Evolutionary conservation across 148 eudicot genomes (phyloP), one percentile per base, ranked within the genome.

Genomic region (Spergularia bocconei): DNA sequence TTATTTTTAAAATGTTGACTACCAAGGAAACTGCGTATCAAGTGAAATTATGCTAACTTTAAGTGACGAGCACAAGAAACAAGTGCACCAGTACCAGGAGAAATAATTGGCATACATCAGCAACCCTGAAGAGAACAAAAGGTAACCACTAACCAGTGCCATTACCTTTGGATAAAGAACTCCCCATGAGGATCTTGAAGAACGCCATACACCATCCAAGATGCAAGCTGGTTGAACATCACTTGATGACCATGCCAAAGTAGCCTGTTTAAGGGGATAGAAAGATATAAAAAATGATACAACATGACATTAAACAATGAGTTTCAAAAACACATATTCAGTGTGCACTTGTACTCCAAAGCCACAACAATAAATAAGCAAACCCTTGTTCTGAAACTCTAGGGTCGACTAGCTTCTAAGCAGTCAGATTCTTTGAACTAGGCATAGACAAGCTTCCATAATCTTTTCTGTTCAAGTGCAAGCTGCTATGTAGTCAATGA

Each of bases 161-260:
- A 60, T 68, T 84, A 95, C 98, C 96, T 92, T 84, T 80, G 83
- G 55, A 95, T 85, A 66, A 92, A 95, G 75, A 95, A 92, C 80
- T 95, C 98, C 74, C 85, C 90, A 85, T 92, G 85, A 68, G 92
- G 91, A 78, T 95, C 98, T 85, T 89, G 95, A 64, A 95, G 88
- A 79, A 95, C 88, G 54, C 98, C 98, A 80, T 95, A 95, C 57
- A 95, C 93, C 96, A 90, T 87, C 98, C 98, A 95, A 67, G 91
- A 89, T 63, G 93, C 87, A 71, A 95, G 91, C 82, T 95, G 98
- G 81, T 95, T 90, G 78, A 86, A 95, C 98, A 95, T 84, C 69
- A 95, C 98, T 79, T 95, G 98, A 84, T 95, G 98, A 29, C 96
- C 98, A 83, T 95, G 98, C 98, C 98, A 95, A 69, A 90, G 91